Evolutionary conservation across 1,284 basidiomycete species (phyloP).

Genomic region (Papiliotrema nemorosa): DNA sequence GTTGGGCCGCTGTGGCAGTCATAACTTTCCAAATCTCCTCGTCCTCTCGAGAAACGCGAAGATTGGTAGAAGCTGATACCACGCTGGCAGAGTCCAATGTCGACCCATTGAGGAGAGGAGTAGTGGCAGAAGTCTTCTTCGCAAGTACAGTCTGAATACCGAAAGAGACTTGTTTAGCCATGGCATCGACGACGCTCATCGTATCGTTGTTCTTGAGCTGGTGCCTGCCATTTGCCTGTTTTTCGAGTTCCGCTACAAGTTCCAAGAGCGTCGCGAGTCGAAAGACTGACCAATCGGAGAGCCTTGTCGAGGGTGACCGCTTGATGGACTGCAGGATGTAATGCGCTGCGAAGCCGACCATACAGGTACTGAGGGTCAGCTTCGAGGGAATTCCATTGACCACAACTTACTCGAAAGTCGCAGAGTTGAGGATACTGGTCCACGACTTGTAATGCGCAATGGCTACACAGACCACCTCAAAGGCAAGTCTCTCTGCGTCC

Average conservation of each 20-base stretch:
- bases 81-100: not conserved
- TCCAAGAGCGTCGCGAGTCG: slow-evolving; percentile 16
- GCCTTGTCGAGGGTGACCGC: slow-evolving; percentile 2
- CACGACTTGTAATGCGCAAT: slow-evolving; percentile 18
- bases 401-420: slow-evolving; percentile 22
- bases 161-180: slow-evolving; percentile 14
- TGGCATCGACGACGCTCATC: slow-evolving; percentile 18
- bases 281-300: slow-evolving; percentile 20
- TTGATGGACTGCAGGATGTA: slow-evolving; percentile 22
- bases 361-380: slow-evolving; percentile 15
- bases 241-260: slow-evolving; percentile 13
- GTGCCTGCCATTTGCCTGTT: slow-evolving; percentile 15
- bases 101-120: not conserved
- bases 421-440: slow-evolving; percentile 17
- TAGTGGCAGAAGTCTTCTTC: slow-evolving; percentile 4
- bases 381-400: not conserved
- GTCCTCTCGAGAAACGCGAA: too few species aligned
- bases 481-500: slow-evolving; percentile 14
- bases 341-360: slow-evolving; percentile 22
- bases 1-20: not conserved
- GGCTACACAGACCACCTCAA: slow-evolving; percentile 18
- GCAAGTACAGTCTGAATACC: slow-evolving; percentile 11
- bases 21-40: too few species aligned
- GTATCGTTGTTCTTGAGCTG: not conserved
- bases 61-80: too few species aligned